Evolutionary conservation across 352 stramenopile genomes (phyloP).

Genomic region (Pythium pectinolyticum): DNA sequence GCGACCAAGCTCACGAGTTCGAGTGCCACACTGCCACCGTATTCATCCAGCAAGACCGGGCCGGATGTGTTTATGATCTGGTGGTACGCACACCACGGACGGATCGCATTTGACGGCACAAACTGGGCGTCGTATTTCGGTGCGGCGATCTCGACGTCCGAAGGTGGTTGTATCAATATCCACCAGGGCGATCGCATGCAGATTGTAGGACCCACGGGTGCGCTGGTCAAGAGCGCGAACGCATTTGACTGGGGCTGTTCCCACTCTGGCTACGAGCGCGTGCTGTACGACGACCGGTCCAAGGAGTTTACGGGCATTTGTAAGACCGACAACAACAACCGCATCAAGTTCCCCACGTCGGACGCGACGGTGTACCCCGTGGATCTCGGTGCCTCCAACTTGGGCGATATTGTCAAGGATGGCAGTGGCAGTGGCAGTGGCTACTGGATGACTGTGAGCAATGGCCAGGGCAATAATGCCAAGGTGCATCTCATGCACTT

Average conservation of each 20-base stretch:
- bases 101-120: conserved; percentile 53
- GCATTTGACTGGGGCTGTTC: conserved; percentile 64
- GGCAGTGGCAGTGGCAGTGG: conserved; percentile 42
- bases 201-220: conserved; percentile 44
- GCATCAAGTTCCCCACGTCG: conserved; percentile 64
- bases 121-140: conserved; percentile 72
- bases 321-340: conserved; percentile 74
- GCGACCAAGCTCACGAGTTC: conserved; percentile 58
- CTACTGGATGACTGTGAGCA: conserved; percentile 67
- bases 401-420: conserved; percentile 53
- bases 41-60: conserved; percentile 46
- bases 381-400: conserved; percentile 43
- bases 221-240: conserved; percentile 39
- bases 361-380: conserved; percentile 59
- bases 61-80: conserved; percentile 65
- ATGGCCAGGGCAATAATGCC: conserved; percentile 45
- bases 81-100: conserved; percentile 69
- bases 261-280: conserved; percentile 59
- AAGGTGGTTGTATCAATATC: conserved; percentile 67
- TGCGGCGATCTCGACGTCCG: conserved; percentile 50
- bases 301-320: conserved; percentile 53
- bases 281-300: conserved; percentile 51
- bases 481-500: conserved; percentile 66
- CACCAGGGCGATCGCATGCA: conserved; percentile 72
- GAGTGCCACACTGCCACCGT: conserved; percentile 48